Percentiles rank a stretch among this genome's conserved stretches.
phyloP scores from a whole-genome alignment of 768 basidiomycete species.

The Tylopilus felleus region DNA sequence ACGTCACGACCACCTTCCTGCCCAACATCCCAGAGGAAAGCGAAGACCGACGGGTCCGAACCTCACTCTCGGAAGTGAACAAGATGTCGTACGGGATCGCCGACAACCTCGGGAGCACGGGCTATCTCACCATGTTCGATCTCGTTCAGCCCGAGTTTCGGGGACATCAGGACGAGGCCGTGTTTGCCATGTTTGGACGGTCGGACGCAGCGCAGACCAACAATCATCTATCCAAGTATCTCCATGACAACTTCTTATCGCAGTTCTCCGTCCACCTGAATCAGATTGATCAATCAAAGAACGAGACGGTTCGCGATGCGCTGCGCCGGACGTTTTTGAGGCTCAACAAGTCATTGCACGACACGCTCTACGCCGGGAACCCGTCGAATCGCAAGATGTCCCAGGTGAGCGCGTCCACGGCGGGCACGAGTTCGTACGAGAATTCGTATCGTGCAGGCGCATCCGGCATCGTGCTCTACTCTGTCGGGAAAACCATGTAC shows the following conservation, averaged over 20 bases:
- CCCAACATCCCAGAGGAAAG: constrained; percentile 77
- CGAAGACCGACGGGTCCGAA: constrained; percentile 88
- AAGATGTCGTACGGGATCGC: constrained; percentile 96
- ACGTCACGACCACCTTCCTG: constrained; percentile 68
- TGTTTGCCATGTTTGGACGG: constrained; percentile 96
- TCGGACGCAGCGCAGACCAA: constrained; percentile 53
- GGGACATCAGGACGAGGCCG: constrained; percentile 68
- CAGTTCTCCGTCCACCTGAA: constrained; percentile 61
- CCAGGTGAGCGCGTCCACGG: constrained; percentile 48
- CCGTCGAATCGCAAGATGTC: constrained; percentile 67
- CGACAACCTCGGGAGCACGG: constrained; percentile 79
- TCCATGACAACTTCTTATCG: constrained; percentile 75
- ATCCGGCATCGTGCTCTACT: constrained; percentile 83
- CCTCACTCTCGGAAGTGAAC: constrained; percentile 83
- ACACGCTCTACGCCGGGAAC: constrained; percentile 48
- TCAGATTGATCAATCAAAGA: constrained; percentile 32
- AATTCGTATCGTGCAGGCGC: constrained; percentile 67
- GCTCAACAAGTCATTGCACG: constrained; percentile 79
- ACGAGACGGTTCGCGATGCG: constrained; percentile 67
- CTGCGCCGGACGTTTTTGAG: constrained; percentile 83
- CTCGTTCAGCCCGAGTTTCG: constrained; percentile 87
- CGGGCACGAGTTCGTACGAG: constrained; percentile 37
- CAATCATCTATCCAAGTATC: constrained; percentile 74
- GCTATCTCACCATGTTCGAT: constrained; percentile 86
- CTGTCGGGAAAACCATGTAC: constrained; percentile 74